A percentile compares a stretch with the other conserved stretches of the same genome.
These are phyloP conservation scores for Lepidium didymum DNA, from an alignment of 345 rosid species.

Conservation along the genomic window DNA sequence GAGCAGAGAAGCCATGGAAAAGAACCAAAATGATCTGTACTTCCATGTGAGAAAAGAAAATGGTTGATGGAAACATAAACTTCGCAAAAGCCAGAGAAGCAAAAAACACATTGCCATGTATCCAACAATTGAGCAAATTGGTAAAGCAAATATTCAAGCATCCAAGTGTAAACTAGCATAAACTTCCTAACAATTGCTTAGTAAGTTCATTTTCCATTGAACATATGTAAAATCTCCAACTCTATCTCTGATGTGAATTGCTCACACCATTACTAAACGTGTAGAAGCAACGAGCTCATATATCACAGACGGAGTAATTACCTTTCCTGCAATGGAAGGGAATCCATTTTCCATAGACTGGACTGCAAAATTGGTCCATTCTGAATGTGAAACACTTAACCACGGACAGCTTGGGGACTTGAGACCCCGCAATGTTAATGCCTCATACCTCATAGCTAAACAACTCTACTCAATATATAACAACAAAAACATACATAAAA, in stretches of 20 bases:
- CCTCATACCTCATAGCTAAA: slow-evolving; percentile 76
- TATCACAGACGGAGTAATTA: not conserved
- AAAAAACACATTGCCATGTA: not conserved
- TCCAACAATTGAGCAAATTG: not conserved
- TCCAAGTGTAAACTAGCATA: not conserved
- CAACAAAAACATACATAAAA: not conserved
- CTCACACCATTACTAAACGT: not conserved
- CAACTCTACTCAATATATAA: slow-evolving; percentile 36
- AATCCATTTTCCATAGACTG: slow-evolving; percentile 51
- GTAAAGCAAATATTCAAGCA: not conserved
- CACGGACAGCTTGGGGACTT: slow-evolving; percentile 38
- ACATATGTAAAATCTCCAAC: not conserved
- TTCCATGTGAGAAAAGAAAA: not conserved
- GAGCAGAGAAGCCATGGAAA: not conserved
- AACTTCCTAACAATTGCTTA: not conserved
- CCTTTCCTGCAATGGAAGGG: slow-evolving; percentile 51
- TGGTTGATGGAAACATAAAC: not conserved
- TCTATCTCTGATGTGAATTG: not conserved
- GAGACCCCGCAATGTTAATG: slow-evolving; percentile 46
- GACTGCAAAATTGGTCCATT: slow-evolving; percentile 67
- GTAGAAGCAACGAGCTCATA: not conserved
- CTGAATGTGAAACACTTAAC: slow-evolving; percentile 47
- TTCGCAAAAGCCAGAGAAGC: not conserved
- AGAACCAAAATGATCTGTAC: not conserved
- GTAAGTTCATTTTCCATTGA: not conserved